Evolutionary conservation across 805 yeast genomes (phyloP).

Genomic region (Kregervanrija fluxuum): DNA sequence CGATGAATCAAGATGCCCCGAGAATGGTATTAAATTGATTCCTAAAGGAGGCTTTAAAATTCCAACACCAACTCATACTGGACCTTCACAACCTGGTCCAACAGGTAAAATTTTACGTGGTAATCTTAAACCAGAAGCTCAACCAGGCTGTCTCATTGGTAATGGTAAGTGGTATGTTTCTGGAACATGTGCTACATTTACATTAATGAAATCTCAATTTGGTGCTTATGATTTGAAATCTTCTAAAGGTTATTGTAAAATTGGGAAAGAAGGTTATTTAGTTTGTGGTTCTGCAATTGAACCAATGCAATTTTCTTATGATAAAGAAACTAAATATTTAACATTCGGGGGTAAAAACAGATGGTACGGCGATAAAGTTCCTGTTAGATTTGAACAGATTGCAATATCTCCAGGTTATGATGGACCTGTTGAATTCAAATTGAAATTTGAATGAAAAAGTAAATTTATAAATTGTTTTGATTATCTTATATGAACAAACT

Average conservation of each 20-base stretch:
- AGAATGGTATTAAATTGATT: slow-evolving; percentile 55
- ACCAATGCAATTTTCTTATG: slow-evolving; percentile 53
- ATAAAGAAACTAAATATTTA: slow-evolving; percentile 36
- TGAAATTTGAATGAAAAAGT: slow-evolving; percentile 23
- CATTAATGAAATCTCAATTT: slow-evolving; percentile 46
- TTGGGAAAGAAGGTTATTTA: slow-evolving; percentile 26
- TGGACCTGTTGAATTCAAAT: slow-evolving; percentile 31
- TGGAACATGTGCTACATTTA: slow-evolving; percentile 83
- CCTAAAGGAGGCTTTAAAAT: slow-evolving; percentile 45
- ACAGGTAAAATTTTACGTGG: slow-evolving; percentile 35
- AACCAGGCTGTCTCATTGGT: slow-evolving; percentile 72
- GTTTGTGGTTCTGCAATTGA: slow-evolving; percentile 25
- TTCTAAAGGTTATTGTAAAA: slow-evolving; percentile 68
- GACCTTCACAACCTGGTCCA: slow-evolving; percentile 18
- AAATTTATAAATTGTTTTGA: slow-evolving; percentile 1
- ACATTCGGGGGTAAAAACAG: slow-evolving; percentile 53
- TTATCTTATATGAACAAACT: neutral
- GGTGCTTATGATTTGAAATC: slow-evolving; percentile 70
- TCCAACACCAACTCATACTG: slow-evolving; percentile 24
- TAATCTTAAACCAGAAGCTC: slow-evolving; percentile 39
- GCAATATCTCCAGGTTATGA: slow-evolving; percentile 38
- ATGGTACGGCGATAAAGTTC: slow-evolving; percentile 50
- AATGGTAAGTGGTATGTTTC: slow-evolving; percentile 78
- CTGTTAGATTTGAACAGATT: slow-evolving; percentile 41
- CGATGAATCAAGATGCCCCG: slow-evolving; percentile 58